Base-by-base conservation (phyloP, 1,284 basidiomycete genomes). In the Leccinum variabile region DNA sequence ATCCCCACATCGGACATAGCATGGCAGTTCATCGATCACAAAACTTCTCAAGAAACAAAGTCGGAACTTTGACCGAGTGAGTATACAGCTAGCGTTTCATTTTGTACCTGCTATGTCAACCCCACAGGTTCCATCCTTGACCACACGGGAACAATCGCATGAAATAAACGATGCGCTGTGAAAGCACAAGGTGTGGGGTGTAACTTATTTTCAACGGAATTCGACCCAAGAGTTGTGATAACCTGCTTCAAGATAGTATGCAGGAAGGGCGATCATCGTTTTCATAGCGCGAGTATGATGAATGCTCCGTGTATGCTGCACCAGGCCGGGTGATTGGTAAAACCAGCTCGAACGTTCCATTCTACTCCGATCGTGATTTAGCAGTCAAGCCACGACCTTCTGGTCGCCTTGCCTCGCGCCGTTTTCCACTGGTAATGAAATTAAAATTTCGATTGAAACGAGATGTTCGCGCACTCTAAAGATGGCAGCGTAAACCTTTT, bases 311-410 rank as follows among this genome's bases (percentile, higher is more conserved):
- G 16, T 16, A 11, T 30, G 18, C 44, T 32, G n/a, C 52, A 5
- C 22, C 10, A 22, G 41, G 41, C 35, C 16, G 39, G 30, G 62
- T 49, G 22, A 49, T 11, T 10, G 59, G 59, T 4, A 49, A 41
- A 30, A 53, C 68, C 1, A 62, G 8, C 18, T 60, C 54, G 46
- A 60, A 39, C 22, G 22, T 22, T 22, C 4, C 44, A 39, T 35
- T 60, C 67, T 13, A 55, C 5, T 59, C 50, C 25, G 56, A 33
- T 49, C 53, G 30, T 35, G 56, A 52, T 41, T 33, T 16, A 6
- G 55, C n/a, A 13, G 22, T 37, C 49, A 50, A 54, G 18, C 10
- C n/a, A 9, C 59, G 6, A 25, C 14, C 55, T 44, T 50, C 49
- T 30, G 3, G 60, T 59, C 9, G 37, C 18, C 22, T 53, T 28